phyloP scores from a whole-genome alignment of 2,329 filamentous ascomycete genomes.

The Penicillium sp. region DNA sequence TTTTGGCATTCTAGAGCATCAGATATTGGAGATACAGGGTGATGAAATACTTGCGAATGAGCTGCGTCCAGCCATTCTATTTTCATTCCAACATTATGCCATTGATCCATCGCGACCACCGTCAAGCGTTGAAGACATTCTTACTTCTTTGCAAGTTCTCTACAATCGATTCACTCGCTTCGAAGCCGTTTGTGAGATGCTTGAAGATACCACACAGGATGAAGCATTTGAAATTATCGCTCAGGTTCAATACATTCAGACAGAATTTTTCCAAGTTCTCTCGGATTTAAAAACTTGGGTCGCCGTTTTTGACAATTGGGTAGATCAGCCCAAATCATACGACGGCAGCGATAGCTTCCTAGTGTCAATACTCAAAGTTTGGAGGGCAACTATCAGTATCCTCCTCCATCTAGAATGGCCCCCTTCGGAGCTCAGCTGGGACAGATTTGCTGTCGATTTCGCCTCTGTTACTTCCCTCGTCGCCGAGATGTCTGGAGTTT shows the following conservation, averaged over 20 bases:
- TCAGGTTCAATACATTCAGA: slow-evolving; percentile 7
- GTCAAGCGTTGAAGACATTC: slow-evolving; percentile 17
- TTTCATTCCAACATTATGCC: slow-evolving; percentile 1
- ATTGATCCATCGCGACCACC: not conserved
- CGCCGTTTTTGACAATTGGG: slow-evolving; percentile 17
- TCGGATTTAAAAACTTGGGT: slow-evolving; percentile 18
- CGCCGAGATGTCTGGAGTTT: slow-evolving; percentile 13
- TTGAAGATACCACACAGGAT: slow-evolving; percentile 2
- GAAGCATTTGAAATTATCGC: slow-evolving; percentile 11
- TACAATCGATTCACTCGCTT: slow-evolving; percentile 23
- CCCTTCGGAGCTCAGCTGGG: slow-evolving; percentile 17
- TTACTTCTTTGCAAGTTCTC: slow-evolving; percentile 17
- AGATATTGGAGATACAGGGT: slow-evolving; percentile 25
- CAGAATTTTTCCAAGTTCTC: slow-evolving; percentile 13
- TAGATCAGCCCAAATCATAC: slow-evolving; percentile 4
- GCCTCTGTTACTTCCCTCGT: slow-evolving; percentile 12
- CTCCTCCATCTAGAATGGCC: slow-evolving; percentile 18
- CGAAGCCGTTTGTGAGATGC: slow-evolving; percentile 8
- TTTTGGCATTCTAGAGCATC: slow-evolving; percentile 24
- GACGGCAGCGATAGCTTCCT: not conserved
- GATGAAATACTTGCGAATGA: slow-evolving; percentile 10
- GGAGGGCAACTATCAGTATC: slow-evolving; percentile 17
- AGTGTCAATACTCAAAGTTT: slow-evolving; percentile 20
- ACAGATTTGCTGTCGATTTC: slow-evolving; percentile 14
- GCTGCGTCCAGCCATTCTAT: slow-evolving; percentile 10